A percentile compares a stretch with the other conserved stretches of the same genome.
phyloP scores from a whole-genome alignment of 345 rosid genomes.

The Pseudoturritis turrita region DNA sequence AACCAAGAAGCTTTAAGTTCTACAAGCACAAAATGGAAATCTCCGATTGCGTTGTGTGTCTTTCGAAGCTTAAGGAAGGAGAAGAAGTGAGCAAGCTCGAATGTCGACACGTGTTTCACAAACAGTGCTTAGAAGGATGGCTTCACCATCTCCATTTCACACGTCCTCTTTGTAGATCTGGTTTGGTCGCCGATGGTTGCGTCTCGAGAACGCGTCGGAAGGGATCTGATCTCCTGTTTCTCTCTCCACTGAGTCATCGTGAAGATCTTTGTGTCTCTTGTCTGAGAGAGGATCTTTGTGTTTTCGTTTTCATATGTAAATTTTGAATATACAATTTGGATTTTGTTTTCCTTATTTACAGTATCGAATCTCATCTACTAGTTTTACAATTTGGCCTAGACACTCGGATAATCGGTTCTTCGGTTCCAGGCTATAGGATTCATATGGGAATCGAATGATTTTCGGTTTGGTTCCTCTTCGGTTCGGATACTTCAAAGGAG shows the following conservation, averaged over 20 bases:
- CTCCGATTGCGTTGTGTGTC: conserved; percentile 51
- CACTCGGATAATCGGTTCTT: too few species aligned
- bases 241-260: conserved; percentile 35
- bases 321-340: conserved; percentile 15
- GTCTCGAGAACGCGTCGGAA: conserved; percentile 47
- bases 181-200: conserved; percentile 43
- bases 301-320: conserved; percentile 9
- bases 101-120: conserved; percentile 86
- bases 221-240: conserved; percentile 45
- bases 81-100: conserved; percentile 71
- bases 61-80: conserved; percentile 59
- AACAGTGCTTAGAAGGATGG: conserved; percentile 79
- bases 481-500: too few species aligned
- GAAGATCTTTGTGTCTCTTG: not conserved
- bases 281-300: not conserved
- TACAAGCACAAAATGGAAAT: conserved; percentile 44
- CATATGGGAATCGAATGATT: too few species aligned
- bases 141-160: conserved; percentile 60
- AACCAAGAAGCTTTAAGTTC: conserved; percentile 25
- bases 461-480: too few species aligned
- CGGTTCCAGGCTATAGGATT: too few species aligned
- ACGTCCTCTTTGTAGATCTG: conserved; percentile 71
- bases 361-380: not conserved
- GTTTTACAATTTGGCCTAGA: not conserved
- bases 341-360: not conserved